Percentiles rank a stretch among this genome's conserved stretches.
These are phyloP conservation scores for Ophiostoma montium DNA, from an alignment of 2,329 filamentous ascomycete genomes.

Conservation along the genomic window DNA sequence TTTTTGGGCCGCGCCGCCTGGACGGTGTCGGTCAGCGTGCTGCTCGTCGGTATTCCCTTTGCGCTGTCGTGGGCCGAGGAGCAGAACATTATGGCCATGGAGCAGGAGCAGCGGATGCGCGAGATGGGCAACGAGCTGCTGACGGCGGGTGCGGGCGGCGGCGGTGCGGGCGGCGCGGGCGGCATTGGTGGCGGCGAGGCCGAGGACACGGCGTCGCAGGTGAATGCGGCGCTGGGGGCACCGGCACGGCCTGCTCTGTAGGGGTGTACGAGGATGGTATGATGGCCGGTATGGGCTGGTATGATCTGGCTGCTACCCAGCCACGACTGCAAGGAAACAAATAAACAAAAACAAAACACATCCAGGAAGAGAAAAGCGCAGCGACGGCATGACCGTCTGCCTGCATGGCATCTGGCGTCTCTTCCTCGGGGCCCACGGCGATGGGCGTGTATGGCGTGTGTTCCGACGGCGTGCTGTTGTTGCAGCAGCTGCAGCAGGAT, in stretches of 20 bases:
- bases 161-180: conserved; percentile 16
- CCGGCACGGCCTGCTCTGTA: conserved; percentile 35
- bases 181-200: conserved; percentile 10
- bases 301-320: too few relatives aligned
- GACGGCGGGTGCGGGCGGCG: conserved; percentile 29
- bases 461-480: too few relatives aligned
- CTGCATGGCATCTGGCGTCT: neutral
- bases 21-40: conserved; percentile 77
- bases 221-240: conserved; percentile 35
- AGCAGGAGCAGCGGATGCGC: conserved; percentile 93
- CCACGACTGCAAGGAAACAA: too few relatives aligned
- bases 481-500: neutral
- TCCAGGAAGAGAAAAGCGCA: too few relatives aligned
- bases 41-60: conserved; percentile 86
- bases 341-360: too few relatives aligned
- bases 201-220: conserved; percentile 32
- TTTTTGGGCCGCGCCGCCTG: conserved; percentile 80
- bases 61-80: conserved; percentile 89
- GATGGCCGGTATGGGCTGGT: neutral
- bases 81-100: conserved; percentile 94
- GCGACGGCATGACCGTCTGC: too few relatives aligned
- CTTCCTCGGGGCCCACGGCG: neutral
- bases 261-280: conserved; percentile 10
- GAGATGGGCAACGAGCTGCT: conserved; percentile 68
- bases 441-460: neutral